Evolutionary conservation across 192 early-diverging fungal genomes (phyloP), one percentile per base, ranked within the genome.

Genomic region (Entrophospora sp.): DNA sequence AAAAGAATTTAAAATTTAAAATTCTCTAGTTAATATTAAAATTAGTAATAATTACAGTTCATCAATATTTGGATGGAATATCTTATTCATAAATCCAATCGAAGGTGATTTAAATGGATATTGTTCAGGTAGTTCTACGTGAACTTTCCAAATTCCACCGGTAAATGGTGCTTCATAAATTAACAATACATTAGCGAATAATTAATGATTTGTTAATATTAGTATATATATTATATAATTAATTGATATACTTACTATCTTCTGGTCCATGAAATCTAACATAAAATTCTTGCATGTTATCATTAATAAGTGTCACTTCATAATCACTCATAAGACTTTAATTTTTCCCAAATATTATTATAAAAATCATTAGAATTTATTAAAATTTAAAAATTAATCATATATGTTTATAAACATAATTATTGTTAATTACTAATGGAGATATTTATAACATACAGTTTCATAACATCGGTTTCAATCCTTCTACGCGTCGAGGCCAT

Each of bases 11-110:
- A 48, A 2, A 48, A n/a, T n/a, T 48, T 18, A 16, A 8, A 8
- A 8, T n/a, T 22, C 7, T 22, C 1, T 48, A 48, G 7, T 48
- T 7, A 22, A 16, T 22, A 1, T n/a, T 48, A 18, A 48, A 48
- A 22, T 22, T 22, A 48, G 5, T 22, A 28, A 22, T 53, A 79
- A 82, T 77, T 71, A 92, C 82, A 96, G 81, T 75, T 99, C 97
- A 77, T 99, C 97, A 57, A 99, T 99, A 76, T 99, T 99, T 13
- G 97, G 97, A 69, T 99, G 97, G 75, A 95, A 99, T 65, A 98
- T 97, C 75, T 90, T 95, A 85, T 99, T 99, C 81, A 92, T 91
- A 72, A 99, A 99, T 9, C 97, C 97, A 62, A 99, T 99, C 45
- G 94, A 96, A 14, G 95, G 97, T 27, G 92, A 95, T 79, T 96